Base-by-base conservation (phyloP, 345 rosid genomes). In the Euphorbia peplus region DNA sequence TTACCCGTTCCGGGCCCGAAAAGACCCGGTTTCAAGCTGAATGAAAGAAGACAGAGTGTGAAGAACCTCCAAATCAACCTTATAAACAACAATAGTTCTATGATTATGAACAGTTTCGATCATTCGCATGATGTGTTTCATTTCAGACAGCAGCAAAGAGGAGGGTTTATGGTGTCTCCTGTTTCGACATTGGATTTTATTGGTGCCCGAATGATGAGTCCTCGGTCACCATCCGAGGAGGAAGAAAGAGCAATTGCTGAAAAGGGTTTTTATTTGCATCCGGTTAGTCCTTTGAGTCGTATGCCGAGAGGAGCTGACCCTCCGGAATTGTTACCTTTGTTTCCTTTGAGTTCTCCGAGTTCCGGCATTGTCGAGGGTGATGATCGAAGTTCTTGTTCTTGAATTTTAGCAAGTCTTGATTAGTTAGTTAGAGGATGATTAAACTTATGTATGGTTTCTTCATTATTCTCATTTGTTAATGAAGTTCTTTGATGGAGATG, bases 1-100 rank as follows among this genome's bases (percentile, higher is more conserved):
- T 5, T 41, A 69, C 59, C 73, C 51, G 37, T 60, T 25, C 32
- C 71, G 0, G 75, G 82, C 54, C 87, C 84, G 6, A 84, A 76
- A 69, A 78, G 79, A 56, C 83, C 81, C 15, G 71, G 85, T 42
- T 90, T 85, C 82, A 90, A 88, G 86, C 98, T 92, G 70, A 93
- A 90, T 66, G 96, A 92, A 69, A 89, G 96, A 4, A 78, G 98
- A 22, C 89, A 81, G 41, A 71, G 87, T 4, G 68, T 80, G 8
- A 88, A 82, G 69, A 88, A 90, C 68, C 92, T 92, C 66, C 87
- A 86, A 70, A 82, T 92, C 72, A 86, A 84, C 75, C 87, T 84
- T 50, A 13, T 44, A 44, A 44, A 44, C 50, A 78, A 53, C 87
- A 79, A 74, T 80, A 62, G 39, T 69, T 54, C 56, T 67, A 64